phyloP scores from a whole-genome alignment of 345 rosid genomes.

The Eucalyptus camaldulensis region DNA sequence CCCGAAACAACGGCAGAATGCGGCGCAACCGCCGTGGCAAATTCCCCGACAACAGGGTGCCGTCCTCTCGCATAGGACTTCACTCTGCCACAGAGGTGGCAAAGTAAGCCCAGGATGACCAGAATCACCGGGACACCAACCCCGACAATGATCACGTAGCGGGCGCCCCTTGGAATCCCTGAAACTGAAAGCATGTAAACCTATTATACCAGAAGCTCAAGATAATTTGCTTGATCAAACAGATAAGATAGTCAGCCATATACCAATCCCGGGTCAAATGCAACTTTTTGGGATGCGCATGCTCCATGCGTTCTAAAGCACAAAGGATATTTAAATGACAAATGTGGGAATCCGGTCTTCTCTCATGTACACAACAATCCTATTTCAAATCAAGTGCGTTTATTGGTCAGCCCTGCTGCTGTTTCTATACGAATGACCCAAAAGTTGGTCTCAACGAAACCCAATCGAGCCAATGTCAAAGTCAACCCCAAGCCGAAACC shows the following conservation, averaged over 20 bases:
- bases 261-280: not conserved
- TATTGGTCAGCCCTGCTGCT: not conserved
- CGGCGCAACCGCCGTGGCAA: not conserved
- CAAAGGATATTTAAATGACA: not conserved
- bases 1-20: conserved; percentile 7
- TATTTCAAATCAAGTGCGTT: not conserved
- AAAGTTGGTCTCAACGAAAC: not conserved
- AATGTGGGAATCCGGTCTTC: not conserved
- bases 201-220: not conserved
- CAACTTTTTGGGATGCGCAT: not conserved
- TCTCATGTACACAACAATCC: not conserved
- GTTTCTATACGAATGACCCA: not conserved
- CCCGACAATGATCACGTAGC: conserved; percentile 31
- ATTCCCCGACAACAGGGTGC: not conserved
- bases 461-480: not conserved
- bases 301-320: not conserved
- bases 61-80: not conserved
- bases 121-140: conserved; percentile 48
- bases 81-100: conserved; percentile 22
- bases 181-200: conserved; percentile 7
- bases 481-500: not conserved
- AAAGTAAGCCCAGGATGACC: conserved; percentile 15
- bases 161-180: conserved; percentile 31
- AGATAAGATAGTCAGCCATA: not conserved
- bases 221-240: not conserved